Percentiles rank a stretch among this genome's conserved stretches.
Conservation (phyloP, 306 rosid genomes). For the Elaeagnus macrophylla region DNA sequence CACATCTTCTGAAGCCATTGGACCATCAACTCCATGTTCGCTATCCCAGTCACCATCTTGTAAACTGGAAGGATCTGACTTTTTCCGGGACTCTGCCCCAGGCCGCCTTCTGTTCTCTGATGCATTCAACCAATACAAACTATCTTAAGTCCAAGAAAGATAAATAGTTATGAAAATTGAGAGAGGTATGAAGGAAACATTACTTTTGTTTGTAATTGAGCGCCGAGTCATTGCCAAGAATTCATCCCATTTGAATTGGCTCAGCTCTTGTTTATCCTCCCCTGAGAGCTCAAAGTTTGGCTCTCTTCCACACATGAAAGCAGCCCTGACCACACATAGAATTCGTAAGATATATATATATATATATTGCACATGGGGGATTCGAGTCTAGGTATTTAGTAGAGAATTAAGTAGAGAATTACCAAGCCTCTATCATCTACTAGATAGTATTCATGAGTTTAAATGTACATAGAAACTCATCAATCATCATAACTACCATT, state of each 20-base stretch:
- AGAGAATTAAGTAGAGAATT: too few species aligned
- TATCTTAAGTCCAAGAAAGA: constrained; percentile 3
- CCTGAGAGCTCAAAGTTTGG: constrained; percentile 79
- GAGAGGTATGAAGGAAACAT: constrained; percentile 7
- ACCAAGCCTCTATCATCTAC: too few species aligned
- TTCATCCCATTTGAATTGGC: constrained; percentile 74
- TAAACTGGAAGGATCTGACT: constrained; percentile 25
- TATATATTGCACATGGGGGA: background rate
- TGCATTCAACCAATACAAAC: constrained; percentile 10
- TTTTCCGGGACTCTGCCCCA: constrained; percentile 22
- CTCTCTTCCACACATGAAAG: constrained; percentile 93
- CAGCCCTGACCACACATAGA: constrained; percentile 50
- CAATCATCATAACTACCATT: too few species aligned
- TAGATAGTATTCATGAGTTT: too few species aligned
- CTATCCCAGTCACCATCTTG: constrained; percentile 33
- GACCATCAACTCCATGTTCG: constrained; percentile 29
- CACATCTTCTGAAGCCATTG: constrained; percentile 43
- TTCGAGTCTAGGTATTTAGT: too few species aligned
- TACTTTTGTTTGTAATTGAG: constrained; percentile 80
- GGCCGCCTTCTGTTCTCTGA: constrained; percentile 61
- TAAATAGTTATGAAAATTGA: background rate
- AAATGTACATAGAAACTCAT: too few species aligned
- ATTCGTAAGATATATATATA: background rate
- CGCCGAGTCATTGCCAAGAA: constrained; percentile 74
- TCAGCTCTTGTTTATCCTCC: constrained; percentile 63